Evolutionary conservation across 2,329 filamentous ascomycete species (phyloP).

Genomic region (Thyridium curvatum): DNA sequence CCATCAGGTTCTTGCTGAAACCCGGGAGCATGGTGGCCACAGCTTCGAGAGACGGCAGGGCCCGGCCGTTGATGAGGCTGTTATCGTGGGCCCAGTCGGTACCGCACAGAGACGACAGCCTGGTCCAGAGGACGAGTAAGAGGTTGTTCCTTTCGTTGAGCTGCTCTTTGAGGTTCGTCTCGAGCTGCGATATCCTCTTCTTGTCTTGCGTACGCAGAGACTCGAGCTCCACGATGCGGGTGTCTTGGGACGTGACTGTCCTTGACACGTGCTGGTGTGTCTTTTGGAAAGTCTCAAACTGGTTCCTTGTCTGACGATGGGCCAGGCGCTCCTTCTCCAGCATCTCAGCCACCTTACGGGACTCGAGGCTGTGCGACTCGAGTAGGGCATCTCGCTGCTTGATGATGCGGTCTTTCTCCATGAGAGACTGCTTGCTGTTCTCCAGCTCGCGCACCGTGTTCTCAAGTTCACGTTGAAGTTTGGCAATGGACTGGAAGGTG

Average conservation of each 20-base stretch:
- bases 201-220: slow-evolving; percentile 70
- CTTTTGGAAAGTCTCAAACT: slow-evolving; percentile 83
- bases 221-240: slow-evolving; percentile 81
- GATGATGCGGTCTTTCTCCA: slow-evolving; percentile 87
- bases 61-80: slow-evolving; percentile 79
- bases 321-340: slow-evolving; percentile 85
- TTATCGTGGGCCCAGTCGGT: slow-evolving; percentile 89
- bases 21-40: slow-evolving; percentile 79
- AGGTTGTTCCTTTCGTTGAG: slow-evolving; percentile 84
- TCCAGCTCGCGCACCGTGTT: slow-evolving; percentile 79
- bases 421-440: slow-evolving; percentile 64
- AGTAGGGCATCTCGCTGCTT: slow-evolving; percentile 84
- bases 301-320: slow-evolving; percentile 78
- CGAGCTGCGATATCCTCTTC: slow-evolving; percentile 67
- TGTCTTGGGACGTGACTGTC: slow-evolving; percentile 78
- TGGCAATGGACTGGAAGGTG: slow-evolving; percentile 62
- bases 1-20: slow-evolving; percentile 84
- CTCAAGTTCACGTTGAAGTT: slow-evolving; percentile 83
- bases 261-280: slow-evolving; percentile 82
- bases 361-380: slow-evolving; percentile 83
- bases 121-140: slow-evolving; percentile 83
- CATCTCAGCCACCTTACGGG: slow-evolving; percentile 75
- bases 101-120: slow-evolving; percentile 78
- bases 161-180: slow-evolving; percentile 79
- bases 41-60: slow-evolving; percentile 75